phyloP scores from a whole-genome alignment of 1,139 yeast genomes.

The Wickerhamomyces sp. region DNA sequence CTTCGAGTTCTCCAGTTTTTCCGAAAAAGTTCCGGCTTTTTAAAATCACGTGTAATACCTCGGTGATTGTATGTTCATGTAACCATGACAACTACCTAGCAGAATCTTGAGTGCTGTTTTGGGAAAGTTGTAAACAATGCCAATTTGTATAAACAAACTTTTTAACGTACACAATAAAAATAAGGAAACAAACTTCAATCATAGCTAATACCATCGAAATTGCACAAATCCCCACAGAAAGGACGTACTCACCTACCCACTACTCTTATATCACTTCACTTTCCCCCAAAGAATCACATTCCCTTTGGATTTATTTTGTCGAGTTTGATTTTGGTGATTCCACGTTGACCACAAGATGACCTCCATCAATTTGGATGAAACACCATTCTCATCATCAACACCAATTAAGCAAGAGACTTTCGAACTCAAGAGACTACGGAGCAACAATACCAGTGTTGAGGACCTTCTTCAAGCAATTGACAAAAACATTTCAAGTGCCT shows the following conservation, averaged over 20 bases:
- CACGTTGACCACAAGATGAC: neutral
- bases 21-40: neutral
- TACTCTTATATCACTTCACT: neutral
- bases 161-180: no score
- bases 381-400: conserved; percentile 9
- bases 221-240: no score
- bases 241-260: neutral
- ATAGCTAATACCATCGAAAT: no score
- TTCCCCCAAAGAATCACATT: neutral
- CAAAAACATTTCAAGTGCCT: conserved; percentile 18
- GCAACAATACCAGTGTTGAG: conserved; percentile 19
- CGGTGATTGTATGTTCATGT: neutral
- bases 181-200: no score
- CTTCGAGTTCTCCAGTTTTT: neutral
- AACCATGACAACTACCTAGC: neutral
- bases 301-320: neutral
- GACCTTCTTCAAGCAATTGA: conserved; percentile 23
- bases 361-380: neutral
- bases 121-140: neutral
- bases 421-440: conserved; percentile 2
- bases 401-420: conserved; percentile 9
- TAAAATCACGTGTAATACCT: neutral
- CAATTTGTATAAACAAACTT: neutral
- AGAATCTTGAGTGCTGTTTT: neutral
- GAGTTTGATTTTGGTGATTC: neutral